Base-by-base conservation (phyloP, 1,139 yeast species). In the Magnusiomyces suaveolens region DNA sequence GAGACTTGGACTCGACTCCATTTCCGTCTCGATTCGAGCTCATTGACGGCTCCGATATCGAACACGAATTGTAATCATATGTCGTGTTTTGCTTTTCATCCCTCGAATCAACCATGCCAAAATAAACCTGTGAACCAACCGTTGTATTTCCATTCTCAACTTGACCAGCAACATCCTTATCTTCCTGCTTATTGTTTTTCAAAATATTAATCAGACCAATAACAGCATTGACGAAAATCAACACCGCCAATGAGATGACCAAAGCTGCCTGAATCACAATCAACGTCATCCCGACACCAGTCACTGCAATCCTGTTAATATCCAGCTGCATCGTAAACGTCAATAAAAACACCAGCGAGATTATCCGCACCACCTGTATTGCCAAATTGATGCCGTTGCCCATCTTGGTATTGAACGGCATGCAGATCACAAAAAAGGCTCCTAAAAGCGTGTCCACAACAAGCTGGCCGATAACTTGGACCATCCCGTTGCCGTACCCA, bases 391-490 rank as follows among this genome's bases (percentile, higher is more conserved):
- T 62, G 25, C 62, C 60, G 52, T 67, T 68, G 24, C 67, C 70
- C 64, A 65, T 63, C 36, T 60, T 62, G 8, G 66, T 60, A 52
- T 66, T 67, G 60, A 66, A 68, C 21, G 72, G 71, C 51, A 60
- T 56, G 14, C 56, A 54, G 39, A 56, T 32, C 46, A 63, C 52
- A 39, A 63, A 53, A 21, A 61, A 59, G 3, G 59, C 46, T 33
- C 60, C 53, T 43, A 66, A 53, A 6, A 61, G 20, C 18, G 57
- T 56, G 48, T 66, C 70, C 46, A 65, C 55, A 3, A 59, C 68
- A 29, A 66, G 54, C 56, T 68, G 70, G 3, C 71, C 71, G 38
- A 64, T 60, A 16, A 68, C 64, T 52, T 68, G 72, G 10, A 67
- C 57, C 55, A 67, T 54, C 1, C 70, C 70, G 44, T 66, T 63